phyloP scores from a whole-genome alignment of 1,284 basidiomycete genomes.

The Puccinia novopanici region DNA sequence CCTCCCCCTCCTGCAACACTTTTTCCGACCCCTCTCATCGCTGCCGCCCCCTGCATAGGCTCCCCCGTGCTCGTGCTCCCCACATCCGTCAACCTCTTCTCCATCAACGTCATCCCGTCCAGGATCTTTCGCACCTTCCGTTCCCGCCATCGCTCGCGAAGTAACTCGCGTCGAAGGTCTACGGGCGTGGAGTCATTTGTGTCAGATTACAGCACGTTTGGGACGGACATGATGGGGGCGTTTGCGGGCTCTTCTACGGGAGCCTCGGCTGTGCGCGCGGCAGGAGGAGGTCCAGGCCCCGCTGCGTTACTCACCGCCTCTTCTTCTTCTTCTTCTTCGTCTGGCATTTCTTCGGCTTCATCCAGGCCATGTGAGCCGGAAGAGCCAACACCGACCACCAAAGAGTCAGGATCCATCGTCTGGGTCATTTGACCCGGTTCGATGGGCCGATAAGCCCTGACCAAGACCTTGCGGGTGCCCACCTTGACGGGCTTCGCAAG shows the following conservation, averaged over 20 bases:
- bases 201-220: constrained; percentile 36
- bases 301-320: background rate
- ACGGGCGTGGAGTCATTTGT: constrained; percentile 31
- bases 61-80: background rate
- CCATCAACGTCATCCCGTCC: constrained; percentile 33
- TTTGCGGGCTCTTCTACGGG: background rate
- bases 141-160: constrained; percentile 36
- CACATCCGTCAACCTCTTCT: constrained; percentile 15
- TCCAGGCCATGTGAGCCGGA: background rate
- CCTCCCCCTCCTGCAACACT: no score
- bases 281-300: background rate
- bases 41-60: background rate
- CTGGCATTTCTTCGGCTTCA: background rate
- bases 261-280: background rate
- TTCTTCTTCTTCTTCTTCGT: background rate
- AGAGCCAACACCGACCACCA: background rate
- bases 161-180: constrained; percentile 21
- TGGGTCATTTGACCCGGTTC: constrained; percentile 7
- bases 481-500: constrained; percentile 36
- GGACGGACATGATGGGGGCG: background rate
- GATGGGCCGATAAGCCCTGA: constrained; percentile 43
- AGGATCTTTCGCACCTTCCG: constrained; percentile 26
- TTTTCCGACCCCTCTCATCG: no score
- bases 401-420: background rate
- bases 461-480: constrained; percentile 40